Percentiles rank a stretch among this genome's conserved stretches.
Conservation (phyloP, 768 basidiomycete genomes). For the Mycena belliarum region DNA sequence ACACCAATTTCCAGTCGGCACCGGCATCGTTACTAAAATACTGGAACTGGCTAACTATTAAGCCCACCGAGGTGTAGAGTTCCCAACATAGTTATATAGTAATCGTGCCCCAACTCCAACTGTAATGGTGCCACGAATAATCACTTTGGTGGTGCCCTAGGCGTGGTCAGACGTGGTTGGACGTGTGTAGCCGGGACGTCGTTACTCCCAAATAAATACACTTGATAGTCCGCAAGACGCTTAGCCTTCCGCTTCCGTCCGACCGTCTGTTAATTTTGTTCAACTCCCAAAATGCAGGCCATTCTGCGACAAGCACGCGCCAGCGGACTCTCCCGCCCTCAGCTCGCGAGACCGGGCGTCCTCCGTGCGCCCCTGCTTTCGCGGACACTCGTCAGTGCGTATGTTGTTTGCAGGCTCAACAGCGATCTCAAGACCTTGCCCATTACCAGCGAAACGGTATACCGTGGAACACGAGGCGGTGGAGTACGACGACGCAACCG, state of each 20-base stretch:
- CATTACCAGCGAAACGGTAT: conserved; percentile 70
- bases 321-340: conserved; percentile 23
- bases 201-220: too few relatives aligned
- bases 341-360: conserved; percentile 23
- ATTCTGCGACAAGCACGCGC: conserved; percentile 33
- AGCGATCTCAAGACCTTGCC: conserved; percentile 5
- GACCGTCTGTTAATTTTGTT: too few relatives aligned
- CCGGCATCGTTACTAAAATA: conserved; percentile 91
- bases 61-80: conserved; percentile 16
- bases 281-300: conserved; percentile 46
- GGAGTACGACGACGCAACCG: conserved; percentile 72
- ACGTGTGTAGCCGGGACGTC: too few relatives aligned
- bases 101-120: conserved; percentile 21
- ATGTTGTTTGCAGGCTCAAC: not conserved
- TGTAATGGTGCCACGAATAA: conserved; percentile 19
- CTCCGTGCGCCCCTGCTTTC: conserved; percentile 33
- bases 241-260: too few relatives aligned
- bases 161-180: too few relatives aligned
- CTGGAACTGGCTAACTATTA: conserved; percentile 37
- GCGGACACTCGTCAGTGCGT: conserved; percentile 66
- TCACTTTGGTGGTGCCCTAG: conserved; percentile 1
- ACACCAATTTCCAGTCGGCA: conserved; percentile 72
- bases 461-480: conserved; percentile 89
- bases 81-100: conserved; percentile 15
- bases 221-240: too few relatives aligned